Percentiles rank a stretch among this genome's conserved stretches.
Conservation (phyloP, 73 alveolate genomes). For the Paramecium sonneborni region DNA sequence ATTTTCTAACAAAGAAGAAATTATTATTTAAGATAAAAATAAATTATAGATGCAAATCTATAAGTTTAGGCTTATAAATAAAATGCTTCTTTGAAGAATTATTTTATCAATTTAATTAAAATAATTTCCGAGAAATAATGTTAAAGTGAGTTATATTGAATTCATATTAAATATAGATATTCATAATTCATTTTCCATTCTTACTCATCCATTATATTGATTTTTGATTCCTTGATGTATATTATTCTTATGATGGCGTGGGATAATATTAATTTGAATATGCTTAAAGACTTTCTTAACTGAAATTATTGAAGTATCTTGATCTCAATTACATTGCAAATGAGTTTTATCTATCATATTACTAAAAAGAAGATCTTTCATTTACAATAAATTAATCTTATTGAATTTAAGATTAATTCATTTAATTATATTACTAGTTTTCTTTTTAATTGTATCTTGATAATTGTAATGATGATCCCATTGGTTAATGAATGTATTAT, state of each 20-base stretch:
- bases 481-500: too few relatives aligned
- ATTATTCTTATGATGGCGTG: not conserved
- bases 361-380: not conserved
- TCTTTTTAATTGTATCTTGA: not conserved
- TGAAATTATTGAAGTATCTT: not conserved
- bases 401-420: not conserved
- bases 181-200: not conserved
- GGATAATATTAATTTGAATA: not conserved
- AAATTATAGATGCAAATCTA: not conserved
- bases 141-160: constrained; percentile 29
- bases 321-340: constrained; percentile 16
- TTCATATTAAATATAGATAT: not conserved
- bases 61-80: not conserved
- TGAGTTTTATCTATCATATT: not conserved
- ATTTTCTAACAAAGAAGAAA: not conserved
- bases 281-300: constrained; percentile 4
- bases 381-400: not conserved
- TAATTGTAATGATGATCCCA: not conserved
- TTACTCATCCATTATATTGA: not conserved
- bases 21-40: not conserved
- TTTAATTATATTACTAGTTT: too few relatives aligned
- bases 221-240: not conserved
- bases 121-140: too few relatives aligned
- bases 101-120: not conserved
- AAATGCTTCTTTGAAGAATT: not conserved